Base-by-base conservation (phyloP, 1,284 basidiomycete species). In the Apiotrichum laibachii region DNA sequence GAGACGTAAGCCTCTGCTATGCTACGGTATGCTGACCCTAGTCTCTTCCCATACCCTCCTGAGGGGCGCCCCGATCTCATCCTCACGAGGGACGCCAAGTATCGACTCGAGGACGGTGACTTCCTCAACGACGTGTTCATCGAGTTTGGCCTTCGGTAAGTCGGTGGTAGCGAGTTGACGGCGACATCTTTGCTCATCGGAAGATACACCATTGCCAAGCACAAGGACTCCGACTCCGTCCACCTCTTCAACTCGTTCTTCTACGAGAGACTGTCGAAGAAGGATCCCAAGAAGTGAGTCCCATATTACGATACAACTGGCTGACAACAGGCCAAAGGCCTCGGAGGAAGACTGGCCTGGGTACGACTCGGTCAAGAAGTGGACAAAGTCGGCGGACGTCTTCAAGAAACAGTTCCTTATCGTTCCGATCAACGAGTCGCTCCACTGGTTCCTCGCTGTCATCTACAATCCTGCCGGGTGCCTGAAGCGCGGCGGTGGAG, bases 241-340 rank as follows among this genome's bases (percentile, higher is more conserved):
- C 86, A 97, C 71, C 83, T 99, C 8, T 98, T 99, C 81, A 98
- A 88, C 73, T 93, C 94, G 0, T 99, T 97, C 80, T 98, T 99
- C 78, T 98, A 92, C 81, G 90, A 93, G 78, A 93, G 94, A 72
- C 79, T 99, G n/a, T 87, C 86, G 60, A 83, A 62, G 18, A 69
- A 62, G 49, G 43, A 83, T n/a, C 16, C 26, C 62, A 86, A 84
- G 71, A 84, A 84, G 88, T 88, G 74, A 50, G 85, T 64, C 5
- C 3, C 5, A 77, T 33, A 31, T 16, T 19, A n/a, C 10, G 10
- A 40, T 18, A 22, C 19, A 15, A n/a, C 39, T 26, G 9, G n/a
- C 57, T 65, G 40, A 60, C 47, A 54, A 55, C 53, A 71, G 59
- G 55, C 57, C 26, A 46, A 63, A 64, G 22, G 22, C 51, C 2